Base-by-base conservation (phyloP, 345 rosid species). In the Boechera retrofracta region DNA sequence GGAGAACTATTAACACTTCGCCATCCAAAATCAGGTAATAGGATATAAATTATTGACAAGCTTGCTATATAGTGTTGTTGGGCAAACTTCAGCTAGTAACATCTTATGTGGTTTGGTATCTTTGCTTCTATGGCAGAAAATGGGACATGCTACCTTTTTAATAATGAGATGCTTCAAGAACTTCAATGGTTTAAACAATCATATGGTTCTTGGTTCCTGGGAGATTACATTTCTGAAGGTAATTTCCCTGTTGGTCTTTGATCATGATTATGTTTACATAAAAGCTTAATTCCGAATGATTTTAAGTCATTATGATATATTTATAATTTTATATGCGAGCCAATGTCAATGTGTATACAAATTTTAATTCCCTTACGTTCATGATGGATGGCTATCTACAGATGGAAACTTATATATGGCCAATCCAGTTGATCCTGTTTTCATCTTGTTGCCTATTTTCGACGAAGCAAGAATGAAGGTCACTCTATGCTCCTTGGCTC, bases 401-500 rank as follows among this genome's bases (percentile, higher is more conserved):
- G 98, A 94, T 83, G 98, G 98, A 49, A 21, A 94, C 83, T 65
- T 85, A 36, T 88, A 89, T 80, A 78, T 81, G 78, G 97, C 97
- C 69, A 89, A 93, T 64, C 87, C 93, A 8, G 85, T 91, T 72
- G 98, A 94, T 80, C 97, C 95, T 32, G 89, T 94, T 77, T 92
- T 94, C 84, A 82, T 89, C 64, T 51, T 94, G 80, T 80, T 90
- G 83, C 96, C 97, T 51, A 69, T 88, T 59, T 94, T 92, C 9
- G 91, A 92, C 61, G 89, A 94, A 81, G 97, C 94, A 61, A 82
- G 96, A 83, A 87, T 94, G 98, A 92, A 86, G 96, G 98, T 90
- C 56, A 21, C 70, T 33, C 35, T 53, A 11, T 78, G 44, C 44
- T 69, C 74, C 36, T 24, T 57, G n/a, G 39, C 61, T 57, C 55